Evolutionary conservation across 2,329 filamentous ascomycete genomes (phyloP), one percentile per base, ranked within the genome.

Genomic region (Diplodia intermedia): DNA sequence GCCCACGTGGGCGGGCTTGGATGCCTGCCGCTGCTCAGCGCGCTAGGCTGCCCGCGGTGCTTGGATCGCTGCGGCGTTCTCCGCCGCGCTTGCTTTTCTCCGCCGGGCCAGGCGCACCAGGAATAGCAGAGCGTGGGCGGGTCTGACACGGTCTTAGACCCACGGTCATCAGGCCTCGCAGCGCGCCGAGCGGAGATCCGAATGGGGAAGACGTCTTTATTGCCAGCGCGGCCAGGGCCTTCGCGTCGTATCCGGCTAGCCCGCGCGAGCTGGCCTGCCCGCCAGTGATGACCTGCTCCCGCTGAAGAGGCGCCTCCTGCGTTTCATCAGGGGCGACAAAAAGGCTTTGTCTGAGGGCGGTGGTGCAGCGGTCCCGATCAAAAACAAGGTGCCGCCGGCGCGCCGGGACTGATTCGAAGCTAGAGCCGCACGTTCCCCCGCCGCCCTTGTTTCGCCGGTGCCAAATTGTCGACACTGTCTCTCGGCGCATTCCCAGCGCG

Each of bases 181-280:
- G 57, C 40, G 65, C 53, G 47, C 65, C 65, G 65, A 67, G 65
- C 65, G 65, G 65, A 67, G 65, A 67, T 60, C 65, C 65, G 65
- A 66, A 66, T 66, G 47, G 60, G 60, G 60, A 63, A 63, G 60
- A 63, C 43, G 31, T 63, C 60, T 63, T 66, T 66, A 66, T 66
- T 66, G 60, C 60, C 60, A 63, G 60, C 60, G 29, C 47, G 60
- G 62, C 50, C 62, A 65, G 55, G 62, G 38, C 49, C 52, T 31
- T 54, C 49, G 55, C 40, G 55, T 66, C 55, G 65, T 60, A 67
- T 66, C 49, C 65, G 65, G 65, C 55, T 61, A 67, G 65, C 14
- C 54, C 2, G 43, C 40, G 54, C 43, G 29, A 54, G 50, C 47
- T 54, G 47, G 29, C 33, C 61, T 23, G 38, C 53, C 33, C 49